A percentile compares a stretch with the other conserved stretches of the same genome.
These are phyloP conservation scores for Penicillium digitatum DNA, from an alignment of 2,329 filamentous ascomycete genomes.

Conservation along the genomic window DNA sequence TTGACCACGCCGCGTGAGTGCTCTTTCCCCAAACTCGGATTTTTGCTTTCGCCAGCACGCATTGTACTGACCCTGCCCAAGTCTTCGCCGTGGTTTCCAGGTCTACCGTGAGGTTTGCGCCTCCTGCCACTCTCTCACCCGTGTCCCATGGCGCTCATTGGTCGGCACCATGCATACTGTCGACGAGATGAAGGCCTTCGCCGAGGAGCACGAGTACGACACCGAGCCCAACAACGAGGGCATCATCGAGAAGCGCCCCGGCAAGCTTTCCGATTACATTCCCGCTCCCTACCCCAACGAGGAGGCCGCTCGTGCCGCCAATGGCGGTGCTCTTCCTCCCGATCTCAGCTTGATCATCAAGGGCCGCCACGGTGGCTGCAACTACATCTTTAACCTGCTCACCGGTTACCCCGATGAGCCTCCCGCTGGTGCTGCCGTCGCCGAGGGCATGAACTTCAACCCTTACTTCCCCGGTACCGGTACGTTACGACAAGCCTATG, in stretches of 20 bases:
- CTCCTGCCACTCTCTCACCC: slow-evolving; percentile 91
- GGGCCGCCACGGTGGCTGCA: slow-evolving; percentile 92
- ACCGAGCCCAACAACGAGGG: slow-evolving; percentile 96
- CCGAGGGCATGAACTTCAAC: slow-evolving; percentile 97
- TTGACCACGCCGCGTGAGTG: slow-evolving; percentile 91
- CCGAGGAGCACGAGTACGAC: slow-evolving; percentile 98
- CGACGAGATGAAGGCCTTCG: slow-evolving; percentile 94
- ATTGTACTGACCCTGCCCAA: slow-evolving; percentile 37
- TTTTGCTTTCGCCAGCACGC: not conserved
- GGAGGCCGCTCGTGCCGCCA: slow-evolving; percentile 93
- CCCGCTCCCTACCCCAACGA: slow-evolving; percentile 97
- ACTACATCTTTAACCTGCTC: slow-evolving; percentile 97
- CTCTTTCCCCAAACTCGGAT: slow-evolving; percentile 7
- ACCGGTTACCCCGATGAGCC: slow-evolving; percentile 97
- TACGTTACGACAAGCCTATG: slow-evolving; percentile 27
- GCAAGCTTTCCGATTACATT: slow-evolving; percentile 98
- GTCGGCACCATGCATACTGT: slow-evolving; percentile 92
- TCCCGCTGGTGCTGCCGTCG: slow-evolving; percentile 80
- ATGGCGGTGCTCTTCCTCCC: slow-evolving; percentile 95
- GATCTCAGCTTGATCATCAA: slow-evolving; percentile 98
- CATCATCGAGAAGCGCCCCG: slow-evolving; percentile 95
- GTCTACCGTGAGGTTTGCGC: slow-evolving; percentile 98
- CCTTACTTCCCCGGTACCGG: slow-evolving; percentile 99
- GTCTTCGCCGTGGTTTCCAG: slow-evolving; percentile 97
- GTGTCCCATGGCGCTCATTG: slow-evolving; percentile 87